Conservation (phyloP, 2,329 filamentous ascomycete genomes). For the Sphaerulina vaccinii region DNA sequence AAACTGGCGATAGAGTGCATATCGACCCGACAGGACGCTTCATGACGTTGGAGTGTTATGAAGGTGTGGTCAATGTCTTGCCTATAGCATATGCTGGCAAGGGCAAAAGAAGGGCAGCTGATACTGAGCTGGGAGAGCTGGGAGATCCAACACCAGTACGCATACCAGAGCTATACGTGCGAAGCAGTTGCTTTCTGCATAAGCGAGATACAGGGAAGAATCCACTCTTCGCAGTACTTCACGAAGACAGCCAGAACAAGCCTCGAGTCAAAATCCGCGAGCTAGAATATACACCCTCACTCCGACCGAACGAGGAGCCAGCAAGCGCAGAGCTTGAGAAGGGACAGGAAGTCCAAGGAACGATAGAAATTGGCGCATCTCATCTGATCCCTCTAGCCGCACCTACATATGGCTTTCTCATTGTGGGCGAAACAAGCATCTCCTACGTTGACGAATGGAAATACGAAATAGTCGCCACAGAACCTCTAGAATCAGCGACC, state of each 20-base stretch:
- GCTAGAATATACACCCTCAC: slow-evolving; percentile 51
- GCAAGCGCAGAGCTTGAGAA: slow-evolving; percentile 55
- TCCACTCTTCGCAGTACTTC: slow-evolving; percentile 64
- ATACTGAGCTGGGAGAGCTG: slow-evolving; percentile 55
- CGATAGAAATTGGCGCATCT: slow-evolving; percentile 60
- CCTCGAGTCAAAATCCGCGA: slow-evolving; percentile 57
- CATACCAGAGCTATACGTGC: slow-evolving; percentile 65
- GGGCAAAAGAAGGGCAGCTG: slow-evolving; percentile 45
- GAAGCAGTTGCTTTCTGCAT: slow-evolving; percentile 65
- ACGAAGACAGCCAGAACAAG: slow-evolving; percentile 60
- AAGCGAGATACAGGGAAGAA: slow-evolving; percentile 45
- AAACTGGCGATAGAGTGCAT: slow-evolving; percentile 77
- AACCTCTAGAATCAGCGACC: slow-evolving; percentile 68
- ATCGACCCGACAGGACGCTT: slow-evolving; percentile 76
- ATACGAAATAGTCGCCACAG: slow-evolving; percentile 64
- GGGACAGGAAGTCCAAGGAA: slow-evolving; percentile 44
- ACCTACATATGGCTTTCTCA: slow-evolving; percentile 52
- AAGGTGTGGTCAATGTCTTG: slow-evolving; percentile 65
- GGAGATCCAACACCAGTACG: slow-evolving; percentile 61
- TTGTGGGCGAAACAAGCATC: slow-evolving; percentile 64
- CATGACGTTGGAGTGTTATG: slow-evolving; percentile 66
- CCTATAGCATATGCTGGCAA: slow-evolving; percentile 57
- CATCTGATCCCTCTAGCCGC: slow-evolving; percentile 61
- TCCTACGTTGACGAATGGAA: slow-evolving; percentile 77
- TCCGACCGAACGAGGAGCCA: slow-evolving; percentile 46